Evolutionary conservation across 108 stramenopile genomes (phyloP).

Genomic region (Fistulifera pelliculosa): DNA sequence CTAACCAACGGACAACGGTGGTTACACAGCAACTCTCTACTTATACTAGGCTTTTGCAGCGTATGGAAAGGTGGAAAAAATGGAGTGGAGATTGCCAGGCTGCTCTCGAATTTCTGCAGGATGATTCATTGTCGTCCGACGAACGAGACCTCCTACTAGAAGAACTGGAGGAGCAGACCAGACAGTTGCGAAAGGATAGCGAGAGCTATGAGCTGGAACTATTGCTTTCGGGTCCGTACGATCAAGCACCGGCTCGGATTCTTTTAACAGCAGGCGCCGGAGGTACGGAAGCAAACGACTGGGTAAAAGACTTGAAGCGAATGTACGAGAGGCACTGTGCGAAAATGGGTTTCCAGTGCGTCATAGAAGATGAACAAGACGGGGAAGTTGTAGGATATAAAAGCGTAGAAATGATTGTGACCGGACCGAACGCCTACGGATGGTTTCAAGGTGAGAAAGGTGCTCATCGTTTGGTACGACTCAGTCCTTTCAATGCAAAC

Average conservation of each 20-base stretch:
- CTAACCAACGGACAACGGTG: conserved; percentile 27
- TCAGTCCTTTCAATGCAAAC: conserved; percentile 89
- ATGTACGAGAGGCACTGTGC: conserved; percentile 76
- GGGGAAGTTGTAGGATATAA: conserved; percentile 88
- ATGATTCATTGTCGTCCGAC: conserved; percentile 11
- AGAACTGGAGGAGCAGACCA: conserved; percentile 38
- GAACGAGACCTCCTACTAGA: conserved; percentile 36
- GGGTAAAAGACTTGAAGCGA: conserved; percentile 72
- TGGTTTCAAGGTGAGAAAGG: conserved; percentile 90
- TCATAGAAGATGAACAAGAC: conserved; percentile 33
- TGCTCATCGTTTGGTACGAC: conserved; percentile 87
- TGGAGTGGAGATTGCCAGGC: conserved; percentile 38
- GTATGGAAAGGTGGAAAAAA: conserved; percentile 40
- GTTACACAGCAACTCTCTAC: conserved; percentile 44
- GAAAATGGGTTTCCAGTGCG: conserved; percentile 49
- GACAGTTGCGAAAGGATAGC: conserved; percentile 29
- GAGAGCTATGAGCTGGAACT: conserved; percentile 60
- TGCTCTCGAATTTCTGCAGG: conserved; percentile 50
- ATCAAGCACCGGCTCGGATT: conserved; percentile 67
- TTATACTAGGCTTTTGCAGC: conserved; percentile 22
- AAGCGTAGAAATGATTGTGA: conserved; percentile 70
- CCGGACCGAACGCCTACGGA: conserved; percentile 49
- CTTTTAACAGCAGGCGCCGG: conserved; percentile 95
- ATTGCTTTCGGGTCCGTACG: conserved; percentile 66
- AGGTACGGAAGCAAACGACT: conserved; percentile 93